Conservation (phyloP, 495 filamentous ascomycete genomes). For the Articulospora tetracladia region DNA sequence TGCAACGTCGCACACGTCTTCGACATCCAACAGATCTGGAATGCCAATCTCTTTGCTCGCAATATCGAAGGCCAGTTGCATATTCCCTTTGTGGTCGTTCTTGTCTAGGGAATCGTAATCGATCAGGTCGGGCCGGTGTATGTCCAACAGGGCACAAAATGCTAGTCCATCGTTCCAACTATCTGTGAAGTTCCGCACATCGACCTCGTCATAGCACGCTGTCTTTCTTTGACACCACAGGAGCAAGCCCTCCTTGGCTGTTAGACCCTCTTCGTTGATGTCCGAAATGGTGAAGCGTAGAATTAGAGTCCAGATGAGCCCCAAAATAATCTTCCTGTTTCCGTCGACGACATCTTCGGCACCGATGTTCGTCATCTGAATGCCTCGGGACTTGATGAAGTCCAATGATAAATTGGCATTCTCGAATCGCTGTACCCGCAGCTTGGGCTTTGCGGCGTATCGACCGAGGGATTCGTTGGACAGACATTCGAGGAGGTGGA, state of each 20-base stretch:
- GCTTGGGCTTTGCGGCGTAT: constrained; percentile 92
- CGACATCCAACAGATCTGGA: constrained; percentile 90
- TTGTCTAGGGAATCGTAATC: constrained; percentile 95
- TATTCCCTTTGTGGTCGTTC: constrained; percentile 91
- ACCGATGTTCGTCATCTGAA: constrained; percentile 97
- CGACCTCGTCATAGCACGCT: constrained; percentile 94
- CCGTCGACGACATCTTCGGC: constrained; percentile 98
- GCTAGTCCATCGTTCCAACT: constrained; percentile 98
- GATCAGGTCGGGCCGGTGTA: constrained; percentile 94
- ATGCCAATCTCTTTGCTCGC: constrained; percentile 96
- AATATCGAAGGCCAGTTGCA: constrained; percentile 95
- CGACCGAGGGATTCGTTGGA: constrained; percentile 89
- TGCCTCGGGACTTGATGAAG: constrained; percentile 84
- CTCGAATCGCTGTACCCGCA: constrained; percentile 96
- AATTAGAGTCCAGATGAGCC: constrained; percentile 97
- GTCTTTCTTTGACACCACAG: constrained; percentile 99
- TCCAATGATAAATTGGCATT: constrained; percentile 96
- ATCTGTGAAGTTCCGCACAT: constrained; percentile 86
- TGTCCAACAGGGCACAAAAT: constrained; percentile 94
- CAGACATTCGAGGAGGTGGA: constrained; percentile 94
- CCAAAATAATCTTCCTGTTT: constrained; percentile 94
- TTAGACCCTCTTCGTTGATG: constrained; percentile 97
- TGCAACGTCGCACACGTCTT: constrained; percentile 95
- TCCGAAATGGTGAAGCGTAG: constrained; percentile 96
- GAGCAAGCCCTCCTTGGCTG: constrained; percentile 90